Percentiles rank a stretch among this genome's conserved stretches.
Conservation (phyloP, 2,329 filamentous ascomycete genomes). For the Penicillium corylophilum region DNA sequence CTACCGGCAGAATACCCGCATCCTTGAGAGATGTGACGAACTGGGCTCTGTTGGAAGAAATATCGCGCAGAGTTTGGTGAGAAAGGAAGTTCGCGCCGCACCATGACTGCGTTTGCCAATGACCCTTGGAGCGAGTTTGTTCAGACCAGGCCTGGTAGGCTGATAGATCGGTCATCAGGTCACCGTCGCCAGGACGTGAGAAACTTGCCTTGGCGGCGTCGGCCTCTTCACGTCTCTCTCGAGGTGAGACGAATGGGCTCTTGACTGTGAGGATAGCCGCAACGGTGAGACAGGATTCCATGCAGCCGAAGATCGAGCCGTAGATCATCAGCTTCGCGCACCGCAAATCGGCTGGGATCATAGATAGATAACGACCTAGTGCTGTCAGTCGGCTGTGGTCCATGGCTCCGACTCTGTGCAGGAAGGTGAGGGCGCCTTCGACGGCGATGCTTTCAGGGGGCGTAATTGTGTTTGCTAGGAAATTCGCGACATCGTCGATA, state of each 20-base stretch:
- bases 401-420: slow-evolving; percentile 83
- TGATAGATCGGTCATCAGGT: slow-evolving; percentile 80
- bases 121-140: slow-evolving; percentile 53
- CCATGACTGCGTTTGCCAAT: slow-evolving; percentile 60
- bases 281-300: slow-evolving; percentile 84
- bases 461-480: slow-evolving; percentile 82
- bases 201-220: slow-evolving; percentile 75
- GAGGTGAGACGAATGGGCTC: slow-evolving; percentile 81
- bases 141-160: slow-evolving; percentile 81
- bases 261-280: slow-evolving; percentile 88
- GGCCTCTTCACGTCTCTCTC: slow-evolving; percentile 78
- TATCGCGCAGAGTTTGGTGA: slow-evolving; percentile 80
- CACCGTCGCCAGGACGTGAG: slow-evolving; percentile 69
- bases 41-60: slow-evolving; percentile 79
- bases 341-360: slow-evolving; percentile 89
- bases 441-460: slow-evolving; percentile 84
- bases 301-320: slow-evolving; percentile 87
- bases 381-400: slow-evolving; percentile 85
- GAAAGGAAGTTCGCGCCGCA: slow-evolving; percentile 85
- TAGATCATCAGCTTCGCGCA: slow-evolving; percentile 96
- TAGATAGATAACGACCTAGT: slow-evolving; percentile 86
- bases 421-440: slow-evolving; percentile 74
- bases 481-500: slow-evolving; percentile 73
- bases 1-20: slow-evolving; percentile 70
- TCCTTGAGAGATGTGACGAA: slow-evolving; percentile 84